These are phyloP conservation scores for Diddensiella transvaalensis DNA, from an alignment of 805 yeast genomes.

Conservation along the genomic window DNA sequence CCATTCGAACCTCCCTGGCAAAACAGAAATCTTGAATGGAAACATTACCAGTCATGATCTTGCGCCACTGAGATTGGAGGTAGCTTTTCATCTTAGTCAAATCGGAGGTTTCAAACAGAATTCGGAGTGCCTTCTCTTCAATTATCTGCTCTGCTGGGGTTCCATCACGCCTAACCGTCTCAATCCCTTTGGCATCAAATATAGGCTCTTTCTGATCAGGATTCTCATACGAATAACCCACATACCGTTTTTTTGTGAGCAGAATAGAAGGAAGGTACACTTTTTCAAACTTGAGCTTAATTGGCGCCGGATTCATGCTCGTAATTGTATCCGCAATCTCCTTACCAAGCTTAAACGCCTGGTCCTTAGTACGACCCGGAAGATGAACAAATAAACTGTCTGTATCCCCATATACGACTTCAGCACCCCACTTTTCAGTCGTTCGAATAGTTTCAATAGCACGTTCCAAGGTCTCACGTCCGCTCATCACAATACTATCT, in stretches of 20 bases:
- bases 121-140: slow-evolving; percentile 62
- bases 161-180: slow-evolving; percentile 92
- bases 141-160: slow-evolving; percentile 87
- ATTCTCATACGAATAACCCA: slow-evolving; percentile 74
- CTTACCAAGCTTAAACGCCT: slow-evolving; percentile 74
- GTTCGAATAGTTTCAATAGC: slow-evolving; percentile 68
- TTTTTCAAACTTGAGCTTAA: slow-evolving; percentile 83
- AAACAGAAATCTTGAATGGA: slow-evolving; percentile 83
- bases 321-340: slow-evolving; percentile 67
- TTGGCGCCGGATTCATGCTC: slow-evolving; percentile 68
- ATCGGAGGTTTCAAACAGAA: slow-evolving; percentile 69
- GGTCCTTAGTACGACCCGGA: slow-evolving; percentile 73
- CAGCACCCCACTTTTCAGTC: slow-evolving; percentile 68
- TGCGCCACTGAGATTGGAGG: slow-evolving; percentile 61
- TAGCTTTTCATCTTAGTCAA: slow-evolving; percentile 66
- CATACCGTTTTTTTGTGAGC: slow-evolving; percentile 84
- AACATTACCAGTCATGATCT: slow-evolving; percentile 59
- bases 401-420: slow-evolving; percentile 95
- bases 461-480: slow-evolving; percentile 73
- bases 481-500: slow-evolving; percentile 89
- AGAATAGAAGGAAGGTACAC: slow-evolving; percentile 85
- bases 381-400: slow-evolving; percentile 88
- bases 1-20: slow-evolving; percentile 83
- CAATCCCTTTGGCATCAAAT: slow-evolving; percentile 96
- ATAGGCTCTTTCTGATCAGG: slow-evolving; percentile 52